Base-by-base conservation (phyloP, 352 stramenopile genomes). In the Globisporangium canariense region DNA sequence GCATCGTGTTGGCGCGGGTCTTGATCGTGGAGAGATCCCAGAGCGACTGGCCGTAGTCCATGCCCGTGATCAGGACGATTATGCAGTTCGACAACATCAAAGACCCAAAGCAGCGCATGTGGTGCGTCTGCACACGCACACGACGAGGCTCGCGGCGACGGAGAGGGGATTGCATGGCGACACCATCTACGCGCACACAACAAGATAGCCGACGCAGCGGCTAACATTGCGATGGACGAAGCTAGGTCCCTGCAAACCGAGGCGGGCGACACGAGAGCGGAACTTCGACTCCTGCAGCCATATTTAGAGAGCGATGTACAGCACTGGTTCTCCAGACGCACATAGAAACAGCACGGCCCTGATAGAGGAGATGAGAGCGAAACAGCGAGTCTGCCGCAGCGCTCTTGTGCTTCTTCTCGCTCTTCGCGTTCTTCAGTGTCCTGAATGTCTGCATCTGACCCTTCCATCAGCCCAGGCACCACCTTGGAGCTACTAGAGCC, bases 11-110 rank as follows among this genome's bases (percentile, higher is more conserved):
- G 28, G 28, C 41, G 14, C 30, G 28, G 8, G 28, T 54, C 41
- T 30, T 18, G 43, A 54, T 34, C 11, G 22, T 4, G 41, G 40
- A 28, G 11, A 62, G 14, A 25, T 62, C 56, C 56, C 56, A 62
- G 9, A 53, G 16, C 7, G 25, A 32, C 45, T 54, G 56, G 6
- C 20, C 22, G 25, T 28, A 51, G 34, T 62, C 56, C 13, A 60
- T 11, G 22, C 18, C 25, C 3, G 22, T 51, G 25, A 51, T 60
- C n/a, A 60, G 22, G 3, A 38, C 9, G 16, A 60, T 22, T 0
- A 22, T 60, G 20, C 51, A 16, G 9, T 40, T 38, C 36, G 54
- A 53, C 22, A 25, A 25, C 1, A 25, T 25, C 22, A 25, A 25
- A 25, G 22, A 1, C 1, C 22, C 22, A 25, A 25, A 25, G 22